Percentiles rank a stretch among this genome's conserved stretches.
Evolutionary conservation across 169 alveolate genomes (phyloP).

Genomic region (Perkinsus olseni): DNA sequence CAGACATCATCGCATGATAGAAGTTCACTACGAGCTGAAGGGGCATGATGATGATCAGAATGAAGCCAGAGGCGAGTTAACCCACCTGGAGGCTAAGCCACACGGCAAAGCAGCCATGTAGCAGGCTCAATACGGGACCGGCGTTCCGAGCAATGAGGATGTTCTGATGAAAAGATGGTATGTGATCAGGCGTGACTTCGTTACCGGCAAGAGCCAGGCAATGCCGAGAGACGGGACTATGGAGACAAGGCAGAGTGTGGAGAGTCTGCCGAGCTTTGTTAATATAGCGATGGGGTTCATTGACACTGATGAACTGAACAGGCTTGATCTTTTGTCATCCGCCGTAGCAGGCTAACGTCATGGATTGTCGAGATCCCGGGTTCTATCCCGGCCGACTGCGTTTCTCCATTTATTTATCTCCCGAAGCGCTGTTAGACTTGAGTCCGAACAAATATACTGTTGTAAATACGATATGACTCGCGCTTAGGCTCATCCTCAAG

Average conservation of each 20-base stretch:
- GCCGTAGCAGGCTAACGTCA: no score
- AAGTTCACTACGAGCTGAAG: not conserved
- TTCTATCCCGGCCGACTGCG: no score
- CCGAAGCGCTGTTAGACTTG: no score
- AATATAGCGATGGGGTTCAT: not conserved
- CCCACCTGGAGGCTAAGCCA: not conserved
- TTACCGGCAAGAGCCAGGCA: not conserved
- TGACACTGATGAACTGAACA: not conserved
- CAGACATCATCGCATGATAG: not conserved
- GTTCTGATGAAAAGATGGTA: not conserved
- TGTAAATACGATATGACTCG: no score
- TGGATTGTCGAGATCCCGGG: no score
- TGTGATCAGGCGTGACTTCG: not conserved
- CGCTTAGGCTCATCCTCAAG: no score
- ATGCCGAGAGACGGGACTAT: not conserved
- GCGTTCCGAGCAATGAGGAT: not conserved
- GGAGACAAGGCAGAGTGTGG: not conserved
- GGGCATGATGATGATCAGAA: not conserved
- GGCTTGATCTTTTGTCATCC: no score
- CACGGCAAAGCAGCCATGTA: not conserved
- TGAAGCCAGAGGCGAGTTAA: not conserved
- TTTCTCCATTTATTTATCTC: no score
- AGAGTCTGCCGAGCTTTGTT: not conserved
- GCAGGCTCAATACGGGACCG: not conserved
- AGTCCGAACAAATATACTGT: no score